Conservation (phyloP, 441 rosid species). For the Arabidopsis lyrata region DNA sequence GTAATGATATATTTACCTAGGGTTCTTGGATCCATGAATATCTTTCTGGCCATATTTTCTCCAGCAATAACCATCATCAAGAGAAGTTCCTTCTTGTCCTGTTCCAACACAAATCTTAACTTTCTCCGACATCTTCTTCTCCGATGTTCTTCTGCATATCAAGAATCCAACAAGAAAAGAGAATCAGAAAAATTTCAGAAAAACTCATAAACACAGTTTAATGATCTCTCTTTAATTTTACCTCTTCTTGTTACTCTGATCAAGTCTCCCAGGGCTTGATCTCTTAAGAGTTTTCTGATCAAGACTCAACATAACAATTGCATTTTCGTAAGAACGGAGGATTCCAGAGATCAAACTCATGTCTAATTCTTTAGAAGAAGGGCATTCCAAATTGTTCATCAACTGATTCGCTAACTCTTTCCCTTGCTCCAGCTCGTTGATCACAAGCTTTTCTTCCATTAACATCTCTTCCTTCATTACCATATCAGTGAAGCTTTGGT, state of each 20-base stretch:
- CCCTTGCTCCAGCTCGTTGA: slow-evolving; percentile 56
- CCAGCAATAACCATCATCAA: slow-evolving; percentile 63
- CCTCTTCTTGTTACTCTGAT: slow-evolving; percentile 35
- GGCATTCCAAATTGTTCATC: slow-evolving; percentile 37
- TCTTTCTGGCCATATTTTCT: slow-evolving; percentile 74
- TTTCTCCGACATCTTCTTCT: slow-evolving; percentile 40
- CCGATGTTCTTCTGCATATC: slow-evolving; percentile 18
- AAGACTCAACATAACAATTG: slow-evolving; percentile 47
- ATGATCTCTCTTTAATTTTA: slow-evolving; percentile 38
- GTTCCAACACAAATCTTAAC: slow-evolving; percentile 41
- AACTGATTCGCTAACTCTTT: slow-evolving; percentile 53
- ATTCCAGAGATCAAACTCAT: slow-evolving; percentile 49
- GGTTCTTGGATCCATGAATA: slow-evolving; percentile 59
- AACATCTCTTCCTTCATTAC: slow-evolving; percentile 40
- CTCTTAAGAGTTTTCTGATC: slow-evolving; percentile 30
- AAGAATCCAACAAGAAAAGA: background rate
- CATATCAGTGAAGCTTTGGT: slow-evolving; percentile 6
- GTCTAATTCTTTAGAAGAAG: slow-evolving; percentile 40
- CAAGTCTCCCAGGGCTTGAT: slow-evolving; percentile 5
- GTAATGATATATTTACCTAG: slow-evolving; percentile 49
- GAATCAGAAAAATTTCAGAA: background rate
- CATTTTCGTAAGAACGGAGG: slow-evolving; percentile 52
- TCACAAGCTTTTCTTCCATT: slow-evolving; percentile 45
- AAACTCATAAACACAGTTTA: slow-evolving; percentile 13
- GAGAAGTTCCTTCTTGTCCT: slow-evolving; percentile 44